These are phyloP conservation scores for Effrenium voratum DNA, from an alignment of 73 alveolate species.

Conservation along the genomic window DNA sequence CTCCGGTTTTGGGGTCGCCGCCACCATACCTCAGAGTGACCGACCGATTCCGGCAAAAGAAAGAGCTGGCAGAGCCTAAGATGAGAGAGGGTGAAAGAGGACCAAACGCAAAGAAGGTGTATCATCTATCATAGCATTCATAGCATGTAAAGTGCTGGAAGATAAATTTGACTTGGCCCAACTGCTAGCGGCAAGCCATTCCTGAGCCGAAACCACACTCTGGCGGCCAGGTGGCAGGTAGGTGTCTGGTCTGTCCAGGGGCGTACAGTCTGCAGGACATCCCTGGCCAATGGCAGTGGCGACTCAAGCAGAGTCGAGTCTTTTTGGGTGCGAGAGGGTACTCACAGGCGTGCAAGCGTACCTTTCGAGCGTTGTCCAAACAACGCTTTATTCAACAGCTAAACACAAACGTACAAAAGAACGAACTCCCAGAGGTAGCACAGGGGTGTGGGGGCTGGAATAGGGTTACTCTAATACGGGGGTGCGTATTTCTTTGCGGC, in stretches of 20 bases:
- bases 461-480: no score
- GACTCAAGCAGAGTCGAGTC: no score
- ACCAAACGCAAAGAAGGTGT: background rate
- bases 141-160: background rate
- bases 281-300: no score
- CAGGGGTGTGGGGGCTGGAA: no score
- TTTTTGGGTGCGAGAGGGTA: no score
- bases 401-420: no score
- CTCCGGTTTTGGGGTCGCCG: background rate
- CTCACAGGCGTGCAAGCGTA: no score
- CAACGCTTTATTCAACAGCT: no score
- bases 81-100: background rate
- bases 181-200: background rate
- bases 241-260: constrained; percentile 47
- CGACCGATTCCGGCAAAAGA: background rate
- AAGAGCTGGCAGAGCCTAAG: background rate
- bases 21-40: background rate
- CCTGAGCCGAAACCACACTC: background rate
- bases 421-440: no score
- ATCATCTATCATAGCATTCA: background rate
- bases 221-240: constrained; percentile 18
- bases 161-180: background rate
- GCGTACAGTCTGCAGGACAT: constrained; percentile 70
- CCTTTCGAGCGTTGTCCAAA: no score
- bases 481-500: no score